Conservation (phyloP, 306 rosid genomes). For the Mimosa pudica region DNA sequence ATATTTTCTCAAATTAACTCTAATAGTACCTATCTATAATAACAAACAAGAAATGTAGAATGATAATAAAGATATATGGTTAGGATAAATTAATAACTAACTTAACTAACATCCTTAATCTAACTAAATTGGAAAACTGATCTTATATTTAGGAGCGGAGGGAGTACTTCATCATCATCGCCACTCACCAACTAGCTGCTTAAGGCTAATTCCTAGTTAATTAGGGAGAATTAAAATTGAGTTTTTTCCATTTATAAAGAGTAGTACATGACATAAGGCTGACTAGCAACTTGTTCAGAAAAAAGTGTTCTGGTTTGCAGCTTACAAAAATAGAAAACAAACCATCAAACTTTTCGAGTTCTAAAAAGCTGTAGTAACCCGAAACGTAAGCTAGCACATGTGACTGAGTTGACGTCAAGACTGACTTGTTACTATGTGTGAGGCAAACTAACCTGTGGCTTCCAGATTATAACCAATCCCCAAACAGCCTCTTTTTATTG, state of each 20-base stretch:
- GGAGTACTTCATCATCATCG: not conserved
- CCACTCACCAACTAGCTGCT: not conserved
- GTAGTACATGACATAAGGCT: not conserved
- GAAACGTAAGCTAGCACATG: not conserved
- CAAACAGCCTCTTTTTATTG: not conserved
- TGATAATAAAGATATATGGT: too few relatives aligned
- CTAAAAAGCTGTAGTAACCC: not conserved
- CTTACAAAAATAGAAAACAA: not conserved
- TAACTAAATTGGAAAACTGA: too few relatives aligned
- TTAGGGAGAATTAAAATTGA: too few relatives aligned
- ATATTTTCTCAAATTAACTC: too few relatives aligned
- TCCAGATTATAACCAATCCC: not conserved
- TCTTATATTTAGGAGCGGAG: too few relatives aligned
- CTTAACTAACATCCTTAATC: too few relatives aligned
- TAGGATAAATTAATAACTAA: too few relatives aligned
- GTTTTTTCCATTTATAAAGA: not conserved
- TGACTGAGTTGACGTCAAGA: not conserved
- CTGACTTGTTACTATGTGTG: not conserved
- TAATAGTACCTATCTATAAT: too few relatives aligned
- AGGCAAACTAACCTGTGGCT: not conserved
- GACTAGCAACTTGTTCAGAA: not conserved
- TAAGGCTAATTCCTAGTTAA: too few relatives aligned
- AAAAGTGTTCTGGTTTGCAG: not conserved
- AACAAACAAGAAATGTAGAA: too few relatives aligned
- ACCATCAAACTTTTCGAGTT: not conserved